Evolutionary conservation across 1,284 basidiomycete genomes (phyloP), one percentile per base, ranked within the genome.

Genomic region (Puccinia coronata): DNA sequence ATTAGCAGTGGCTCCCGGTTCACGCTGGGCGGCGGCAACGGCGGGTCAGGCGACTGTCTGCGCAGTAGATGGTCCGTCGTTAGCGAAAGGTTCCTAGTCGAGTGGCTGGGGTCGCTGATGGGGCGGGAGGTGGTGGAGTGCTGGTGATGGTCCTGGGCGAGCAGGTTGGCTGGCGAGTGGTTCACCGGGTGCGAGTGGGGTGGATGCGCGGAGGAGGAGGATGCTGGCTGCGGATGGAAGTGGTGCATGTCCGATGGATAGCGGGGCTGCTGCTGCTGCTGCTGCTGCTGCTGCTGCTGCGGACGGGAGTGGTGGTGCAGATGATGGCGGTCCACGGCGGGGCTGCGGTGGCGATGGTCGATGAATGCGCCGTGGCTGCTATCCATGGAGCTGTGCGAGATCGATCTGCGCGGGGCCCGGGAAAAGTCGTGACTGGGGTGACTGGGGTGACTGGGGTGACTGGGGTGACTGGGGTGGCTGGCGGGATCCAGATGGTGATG

Each of bases 361-460:
- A 79, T 79, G 47, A 79, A 79, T 36, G 76, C 76, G 43, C 65
- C 77, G 31, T 53, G 53, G 36, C 65, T 79, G 31, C 31, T 53
- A 25, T 69, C 49, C 20, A 57, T 4, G 6, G 63, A 70, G 41
- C 14, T 49, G 36, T 55, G 16, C 6, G 47, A 74, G 51, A n/a
- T 20, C 20, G 55, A 20, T 36, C 36, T 0, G 11, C 51, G 28
- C 67, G 59, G 49, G 39, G 47, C 28, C 39, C 11, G 31, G 16
- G 59, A 20, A 28, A 39, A 63, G 16, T 65, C 18, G 61, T 23
- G n/a, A 34, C 6, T 41, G 34, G 36, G 59, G n/a, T 57, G 55
- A 34, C 6, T 41, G 34, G 36, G 59, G n/a, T 57, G 55, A 65
- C 25, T 61, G 59, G 20, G 55, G 6, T 65, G 34, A 65, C 25